phyloP scores from a whole-genome alignment of 768 basidiomycete genomes.

The Mycena metata region DNA sequence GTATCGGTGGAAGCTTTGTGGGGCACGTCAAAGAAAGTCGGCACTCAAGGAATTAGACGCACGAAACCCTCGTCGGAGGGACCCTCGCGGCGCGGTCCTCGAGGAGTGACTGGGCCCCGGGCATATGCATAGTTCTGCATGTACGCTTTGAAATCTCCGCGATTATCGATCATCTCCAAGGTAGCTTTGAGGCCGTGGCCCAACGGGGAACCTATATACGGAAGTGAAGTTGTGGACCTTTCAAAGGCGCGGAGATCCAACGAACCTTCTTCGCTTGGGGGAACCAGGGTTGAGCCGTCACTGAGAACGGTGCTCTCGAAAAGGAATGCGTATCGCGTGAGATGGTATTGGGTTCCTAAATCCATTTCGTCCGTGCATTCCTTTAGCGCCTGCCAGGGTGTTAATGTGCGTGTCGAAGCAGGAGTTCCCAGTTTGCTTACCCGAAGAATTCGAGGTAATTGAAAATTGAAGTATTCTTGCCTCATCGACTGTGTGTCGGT shows the following conservation, averaged over 20 bases:
- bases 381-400: slow-evolving; percentile 77
- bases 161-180: slow-evolving; percentile 93
- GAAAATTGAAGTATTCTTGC: slow-evolving; percentile 98
- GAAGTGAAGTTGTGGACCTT: neutral
- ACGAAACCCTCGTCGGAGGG: slow-evolving; percentile 95
- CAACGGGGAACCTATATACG: slow-evolving; percentile 10
- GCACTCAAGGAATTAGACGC: slow-evolving; percentile 52
- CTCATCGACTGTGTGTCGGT: slow-evolving; percentile 90
- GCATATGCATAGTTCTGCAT: slow-evolving; percentile 99
- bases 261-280: slow-evolving; percentile 81
- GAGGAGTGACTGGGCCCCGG: slow-evolving; percentile 68
- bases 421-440: slow-evolving; percentile 59
- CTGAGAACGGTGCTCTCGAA: slow-evolving; percentile 92
- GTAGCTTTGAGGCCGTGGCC: slow-evolving; percentile 79
- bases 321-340: slow-evolving; percentile 94
- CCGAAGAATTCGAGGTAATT: slow-evolving; percentile 91
- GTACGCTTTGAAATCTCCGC: slow-evolving; percentile 93
- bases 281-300: slow-evolving; percentile 87
- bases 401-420: slow-evolving; percentile 18
- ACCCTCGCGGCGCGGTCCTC: slow-evolving; percentile 90
- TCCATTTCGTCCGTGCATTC: slow-evolving; percentile 97
- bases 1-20: slow-evolving; percentile 72
- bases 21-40: slow-evolving; percentile 15
- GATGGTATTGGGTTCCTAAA: slow-evolving; percentile 97
- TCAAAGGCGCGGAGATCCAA: slow-evolving; percentile 4